phyloP scores from a whole-genome alignment of 2,329 filamentous ascomycete genomes.

The Escovopsis weberi region DNA sequence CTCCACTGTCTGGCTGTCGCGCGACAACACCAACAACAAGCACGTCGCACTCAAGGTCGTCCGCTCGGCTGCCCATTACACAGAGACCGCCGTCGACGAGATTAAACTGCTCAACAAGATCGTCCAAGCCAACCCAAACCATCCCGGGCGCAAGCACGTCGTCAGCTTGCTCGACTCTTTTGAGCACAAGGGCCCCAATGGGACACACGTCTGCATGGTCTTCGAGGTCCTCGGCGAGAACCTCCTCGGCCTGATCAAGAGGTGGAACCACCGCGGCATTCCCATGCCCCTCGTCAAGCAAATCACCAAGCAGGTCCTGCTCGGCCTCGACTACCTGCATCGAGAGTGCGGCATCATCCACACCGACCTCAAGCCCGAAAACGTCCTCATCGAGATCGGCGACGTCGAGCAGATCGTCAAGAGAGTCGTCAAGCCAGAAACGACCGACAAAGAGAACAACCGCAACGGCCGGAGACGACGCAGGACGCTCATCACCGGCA shows the following conservation, averaged over 20 bases:
- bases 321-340: conserved; percentile 92
- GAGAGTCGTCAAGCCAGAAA: conserved; percentile 77
- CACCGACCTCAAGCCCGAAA: conserved; percentile 94
- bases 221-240: conserved; percentile 97
- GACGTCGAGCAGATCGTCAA: conserved; percentile 98
- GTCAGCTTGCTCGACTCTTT: conserved; percentile 95
- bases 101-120: conserved; percentile 97
- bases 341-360: conserved; percentile 98
- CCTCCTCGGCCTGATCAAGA: conserved; percentile 85
- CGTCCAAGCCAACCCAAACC: conserved; percentile 84
- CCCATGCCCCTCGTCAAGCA: conserved; percentile 95
- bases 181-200: conserved; percentile 93
- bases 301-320: conserved; percentile 93
- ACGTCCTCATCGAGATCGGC: conserved; percentile 95
- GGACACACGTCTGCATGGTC: conserved; percentile 96
- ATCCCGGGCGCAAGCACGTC: conserved; percentile 87
- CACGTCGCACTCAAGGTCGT: conserved; percentile 98
- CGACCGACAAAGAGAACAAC: conserved; percentile 67
- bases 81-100: conserved; percentile 95
- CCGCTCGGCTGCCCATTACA: conserved; percentile 94
- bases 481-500: conserved; percentile 90
- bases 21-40: conserved; percentile 78
- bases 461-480: conserved; percentile 80
- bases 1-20: conserved; percentile 80
- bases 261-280: conserved; percentile 95